These are phyloP conservation scores for Pythium pyrilobum DNA, from an alignment of 352 stramenopile genomes.

Conservation along the genomic window DNA sequence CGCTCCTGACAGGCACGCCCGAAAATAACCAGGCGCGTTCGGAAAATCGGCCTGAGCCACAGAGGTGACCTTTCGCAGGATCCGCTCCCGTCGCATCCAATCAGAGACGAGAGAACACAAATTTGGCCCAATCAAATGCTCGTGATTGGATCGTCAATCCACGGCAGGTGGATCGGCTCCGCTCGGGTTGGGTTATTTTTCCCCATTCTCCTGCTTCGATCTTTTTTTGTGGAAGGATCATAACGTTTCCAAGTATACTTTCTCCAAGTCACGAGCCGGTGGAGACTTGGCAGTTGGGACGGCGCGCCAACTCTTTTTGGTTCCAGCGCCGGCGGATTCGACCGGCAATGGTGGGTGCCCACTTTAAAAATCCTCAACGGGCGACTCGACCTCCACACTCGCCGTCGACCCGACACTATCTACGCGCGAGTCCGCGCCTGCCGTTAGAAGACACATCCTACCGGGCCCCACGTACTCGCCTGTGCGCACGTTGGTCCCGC, in stretches of 20 bases:
- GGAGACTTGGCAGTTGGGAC: constrained; percentile 26
- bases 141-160: constrained; percentile 17
- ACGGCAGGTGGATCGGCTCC: neutral
- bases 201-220: constrained; percentile 17
- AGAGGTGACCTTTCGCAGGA: constrained; percentile 21
- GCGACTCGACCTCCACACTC: neutral
- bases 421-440: no score
- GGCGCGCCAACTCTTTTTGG: constrained; percentile 18
- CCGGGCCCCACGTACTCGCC: no score
- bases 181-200: constrained; percentile 6
- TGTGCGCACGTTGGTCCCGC: no score
- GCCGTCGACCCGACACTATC: neutral
- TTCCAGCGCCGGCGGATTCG: constrained; percentile 4
- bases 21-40: constrained; percentile 23
- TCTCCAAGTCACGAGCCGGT: constrained; percentile 20
- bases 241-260: constrained; percentile 29
- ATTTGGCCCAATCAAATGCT: constrained; percentile 1
- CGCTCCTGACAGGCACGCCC: no score
- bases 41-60: no score
- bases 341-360: constrained; percentile 1
- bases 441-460: no score
- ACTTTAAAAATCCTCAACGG: constrained; percentile 26
- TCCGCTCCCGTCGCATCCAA: constrained; percentile 9
- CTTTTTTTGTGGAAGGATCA: constrained; percentile 32
- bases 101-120: neutral